phyloP scores from a whole-genome alignment of 2,329 filamentous ascomycete genomes.

The Ophiosphaerella korrae region DNA sequence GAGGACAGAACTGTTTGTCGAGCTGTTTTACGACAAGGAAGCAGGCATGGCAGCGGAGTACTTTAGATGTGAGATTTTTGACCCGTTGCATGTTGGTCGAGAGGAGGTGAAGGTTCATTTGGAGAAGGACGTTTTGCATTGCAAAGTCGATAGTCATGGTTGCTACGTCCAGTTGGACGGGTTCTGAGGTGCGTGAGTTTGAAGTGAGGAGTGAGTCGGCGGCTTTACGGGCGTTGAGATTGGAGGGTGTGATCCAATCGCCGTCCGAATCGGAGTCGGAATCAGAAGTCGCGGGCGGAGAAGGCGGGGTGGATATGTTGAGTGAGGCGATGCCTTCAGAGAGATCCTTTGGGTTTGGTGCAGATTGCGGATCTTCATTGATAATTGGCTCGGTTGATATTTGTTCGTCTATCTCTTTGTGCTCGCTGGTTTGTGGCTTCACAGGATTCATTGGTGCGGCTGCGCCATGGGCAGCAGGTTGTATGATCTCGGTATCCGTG shows the following conservation, averaged over 20 bases:
- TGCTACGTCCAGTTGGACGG: constrained; percentile 79
- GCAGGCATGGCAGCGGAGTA: constrained; percentile 80
- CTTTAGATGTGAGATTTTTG: constrained; percentile 82
- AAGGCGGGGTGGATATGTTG: constrained; percentile 18
- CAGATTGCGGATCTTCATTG: background rate
- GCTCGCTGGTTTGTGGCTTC: background rate
- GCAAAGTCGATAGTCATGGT: constrained; percentile 94
- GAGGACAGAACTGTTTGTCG: constrained; percentile 87
- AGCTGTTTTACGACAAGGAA: constrained; percentile 85
- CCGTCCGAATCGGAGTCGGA: constrained; percentile 41
- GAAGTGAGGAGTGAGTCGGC: constrained; percentile 57
- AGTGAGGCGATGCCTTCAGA: constrained; percentile 28
- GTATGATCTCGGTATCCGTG: background rate
- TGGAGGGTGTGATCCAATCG: constrained; percentile 93
- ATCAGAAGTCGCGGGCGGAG: constrained; percentile 20
- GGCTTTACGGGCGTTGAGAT: constrained; percentile 82
- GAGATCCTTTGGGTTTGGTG: constrained; percentile 6
- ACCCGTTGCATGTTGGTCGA: constrained; percentile 80
- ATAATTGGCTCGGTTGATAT: background rate
- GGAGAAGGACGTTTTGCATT: constrained; percentile 95
- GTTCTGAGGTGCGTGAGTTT: constrained; percentile 53
- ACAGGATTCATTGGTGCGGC: background rate
- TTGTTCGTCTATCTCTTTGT: background rate
- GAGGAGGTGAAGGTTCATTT: constrained; percentile 91
- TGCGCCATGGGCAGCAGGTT: background rate